phyloP scores from a whole-genome alignment of 495 filamentous ascomycete genomes.

The Penicillium maclennaniae region DNA sequence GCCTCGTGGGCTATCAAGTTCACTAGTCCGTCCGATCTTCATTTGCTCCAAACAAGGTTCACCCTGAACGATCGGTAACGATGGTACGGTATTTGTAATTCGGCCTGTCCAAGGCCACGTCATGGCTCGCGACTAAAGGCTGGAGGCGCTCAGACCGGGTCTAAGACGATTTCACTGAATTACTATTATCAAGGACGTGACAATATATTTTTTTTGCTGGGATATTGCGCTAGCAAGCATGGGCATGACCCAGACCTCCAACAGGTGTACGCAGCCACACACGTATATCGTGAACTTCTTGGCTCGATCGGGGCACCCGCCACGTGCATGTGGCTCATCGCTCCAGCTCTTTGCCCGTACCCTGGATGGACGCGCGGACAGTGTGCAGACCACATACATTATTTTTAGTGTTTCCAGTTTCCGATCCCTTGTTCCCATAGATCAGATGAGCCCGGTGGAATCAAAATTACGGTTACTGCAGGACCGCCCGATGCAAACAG shows the following conservation, averaged over 20 bases:
- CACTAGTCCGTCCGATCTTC: background rate
- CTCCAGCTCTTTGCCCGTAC: too few species aligned
- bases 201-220: background rate
- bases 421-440: too few species aligned
- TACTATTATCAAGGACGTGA: background rate
- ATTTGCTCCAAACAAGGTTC: background rate
- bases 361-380: background rate
- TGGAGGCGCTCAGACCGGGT: slow-evolving; percentile 3
- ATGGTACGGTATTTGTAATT: slow-evolving; percentile 14
- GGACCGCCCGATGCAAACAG: background rate
- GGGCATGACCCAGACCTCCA: too few species aligned
- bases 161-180: background rate
- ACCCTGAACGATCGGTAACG: background rate
- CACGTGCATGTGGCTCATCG: slow-evolving; percentile 10
- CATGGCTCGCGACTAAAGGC: slow-evolving; percentile 3
- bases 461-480: background rate
- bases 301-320: background rate
- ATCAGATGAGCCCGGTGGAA: too few species aligned
- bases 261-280: background rate
- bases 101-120: slow-evolving; percentile 13
- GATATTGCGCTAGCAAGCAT: background rate
- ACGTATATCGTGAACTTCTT: background rate
- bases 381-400: background rate
- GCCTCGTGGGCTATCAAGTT: background rate
- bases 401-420: background rate